phyloP scores from a whole-genome alignment of 768 basidiomycete genomes.

The Amanita brunnescens region DNA sequence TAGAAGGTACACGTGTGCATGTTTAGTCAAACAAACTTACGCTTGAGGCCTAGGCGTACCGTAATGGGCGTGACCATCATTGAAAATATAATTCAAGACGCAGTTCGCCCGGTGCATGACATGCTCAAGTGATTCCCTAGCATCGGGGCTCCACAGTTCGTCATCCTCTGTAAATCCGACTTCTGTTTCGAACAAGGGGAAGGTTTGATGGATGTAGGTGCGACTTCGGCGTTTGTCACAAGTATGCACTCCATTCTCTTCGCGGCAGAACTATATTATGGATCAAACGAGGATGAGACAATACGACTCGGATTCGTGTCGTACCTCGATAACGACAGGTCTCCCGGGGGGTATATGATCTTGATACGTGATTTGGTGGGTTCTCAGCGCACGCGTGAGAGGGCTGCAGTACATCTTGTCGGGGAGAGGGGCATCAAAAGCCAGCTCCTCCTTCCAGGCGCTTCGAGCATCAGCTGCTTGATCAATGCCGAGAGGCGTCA shows the following conservation, averaged over 20 bases:
- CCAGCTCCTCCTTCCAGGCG: conserved; percentile 42
- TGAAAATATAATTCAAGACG: conserved; percentile 51
- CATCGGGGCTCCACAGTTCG: conserved; percentile 44
- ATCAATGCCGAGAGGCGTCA: conserved; percentile 46
- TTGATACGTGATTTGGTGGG: conserved; percentile 44
- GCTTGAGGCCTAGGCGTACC: conserved; percentile 12
- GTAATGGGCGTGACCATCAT: conserved; percentile 26
- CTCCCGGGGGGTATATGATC: conserved; percentile 21
- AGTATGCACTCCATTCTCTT: conserved; percentile 59
- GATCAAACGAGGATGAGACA: neutral
- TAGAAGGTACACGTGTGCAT: conserved; percentile 17
- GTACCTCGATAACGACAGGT: conserved; percentile 49
- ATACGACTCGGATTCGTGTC: neutral
- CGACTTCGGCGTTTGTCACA: conserved; percentile 54
- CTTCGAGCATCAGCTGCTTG: conserved; percentile 42
- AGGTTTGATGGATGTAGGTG: conserved; percentile 38
- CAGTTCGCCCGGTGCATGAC: conserved; percentile 36
- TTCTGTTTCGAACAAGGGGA: conserved; percentile 49
- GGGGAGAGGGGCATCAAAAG: conserved; percentile 39
- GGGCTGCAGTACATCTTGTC: conserved; percentile 55
- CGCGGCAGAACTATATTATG: conserved; percentile 56
- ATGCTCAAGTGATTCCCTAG: conserved; percentile 43
- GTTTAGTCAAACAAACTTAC: neutral
- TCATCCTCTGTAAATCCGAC: conserved; percentile 54
- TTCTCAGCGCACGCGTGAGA: conserved; percentile 51